Evolutionary conservation across 106 monocot species (phyloP).

Genomic region (Acorus calamus): DNA sequence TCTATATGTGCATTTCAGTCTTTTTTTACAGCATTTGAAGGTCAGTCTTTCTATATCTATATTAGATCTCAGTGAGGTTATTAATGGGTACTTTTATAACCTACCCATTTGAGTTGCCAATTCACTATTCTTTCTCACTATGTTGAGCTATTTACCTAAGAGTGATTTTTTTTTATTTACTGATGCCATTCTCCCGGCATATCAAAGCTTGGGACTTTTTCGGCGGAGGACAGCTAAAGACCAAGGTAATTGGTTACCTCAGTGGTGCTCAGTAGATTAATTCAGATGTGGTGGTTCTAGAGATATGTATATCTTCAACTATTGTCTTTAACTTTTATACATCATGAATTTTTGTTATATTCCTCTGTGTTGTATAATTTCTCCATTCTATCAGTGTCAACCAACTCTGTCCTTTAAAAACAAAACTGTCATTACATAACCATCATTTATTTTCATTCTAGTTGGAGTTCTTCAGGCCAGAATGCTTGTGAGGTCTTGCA

Average conservation of each 20-base stretch:
- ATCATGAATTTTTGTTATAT: too few species aligned
- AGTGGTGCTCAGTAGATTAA: too few species aligned
- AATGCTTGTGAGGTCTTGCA: neutral
- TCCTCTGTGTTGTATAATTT: too few species aligned
- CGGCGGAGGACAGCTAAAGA: conserved; percentile 20
- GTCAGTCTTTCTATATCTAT: conserved; percentile 13
- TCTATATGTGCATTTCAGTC: conserved; percentile 40
- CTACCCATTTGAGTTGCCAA: too few species aligned
- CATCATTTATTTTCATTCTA: neutral
- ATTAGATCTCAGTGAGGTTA: too few species aligned
- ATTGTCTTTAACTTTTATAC: too few species aligned
- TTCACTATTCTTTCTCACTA: neutral
- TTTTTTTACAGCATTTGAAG: conserved; percentile 41
- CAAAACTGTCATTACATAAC: neutral
- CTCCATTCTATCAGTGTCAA: too few species aligned
- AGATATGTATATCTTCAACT: neutral
- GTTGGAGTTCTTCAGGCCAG: neutral
- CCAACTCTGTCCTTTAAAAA: neutral
- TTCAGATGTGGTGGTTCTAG: neutral
- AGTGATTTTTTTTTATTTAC: too few species aligned
- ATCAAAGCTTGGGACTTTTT: conserved; percentile 70
- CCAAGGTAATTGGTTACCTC: conserved; percentile 25
- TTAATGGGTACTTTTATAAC: too few species aligned
- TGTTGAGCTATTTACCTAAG: neutral
- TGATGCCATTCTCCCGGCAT: too few species aligned